These are phyloP conservation scores for Solanum medicagineum DNA, from an alignment of 257 asterid species.

Conservation along the genomic window DNA sequence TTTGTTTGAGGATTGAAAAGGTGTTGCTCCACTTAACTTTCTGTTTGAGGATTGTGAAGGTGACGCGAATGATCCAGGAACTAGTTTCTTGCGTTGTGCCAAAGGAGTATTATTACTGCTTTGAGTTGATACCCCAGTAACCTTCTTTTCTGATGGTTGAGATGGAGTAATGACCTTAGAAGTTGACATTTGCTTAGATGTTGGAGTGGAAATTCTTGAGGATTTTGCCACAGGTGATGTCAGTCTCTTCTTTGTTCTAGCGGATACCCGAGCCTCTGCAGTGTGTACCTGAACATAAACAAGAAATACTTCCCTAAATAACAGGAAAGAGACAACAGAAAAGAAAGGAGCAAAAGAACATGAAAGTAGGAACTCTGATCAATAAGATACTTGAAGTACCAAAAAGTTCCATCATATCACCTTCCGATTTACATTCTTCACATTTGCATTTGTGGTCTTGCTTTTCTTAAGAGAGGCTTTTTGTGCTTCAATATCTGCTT, in stretches of 20 bases:
- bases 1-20: neutral
- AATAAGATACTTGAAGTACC: neutral
- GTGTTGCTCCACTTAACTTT: neutral
- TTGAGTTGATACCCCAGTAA: conserved; percentile 9
- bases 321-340: neutral
- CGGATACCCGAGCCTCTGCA: conserved; percentile 24
- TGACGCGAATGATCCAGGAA: conserved; percentile 12
- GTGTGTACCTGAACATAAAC: conserved; percentile 35
- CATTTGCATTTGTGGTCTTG: conserved; percentile 19
- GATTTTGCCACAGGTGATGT: conserved; percentile 34
- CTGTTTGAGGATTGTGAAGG: neutral
- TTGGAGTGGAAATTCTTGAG: conserved; percentile 26
- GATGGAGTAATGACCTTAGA: conserved; percentile 15
- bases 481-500: conserved; percentile 1
- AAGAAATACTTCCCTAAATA: neutral
- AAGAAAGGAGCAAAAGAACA: neutral
- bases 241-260: conserved; percentile 31
- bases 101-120: conserved; percentile 11
- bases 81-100: conserved; percentile 26
- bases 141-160: conserved; percentile 25
- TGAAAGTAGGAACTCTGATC: neutral
- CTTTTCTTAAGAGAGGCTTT: conserved; percentile 15
- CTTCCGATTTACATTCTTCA: conserved; percentile 32
- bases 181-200: conserved; percentile 7
- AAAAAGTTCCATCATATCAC: conserved; percentile 20